Percentiles rank a stretch among this genome's conserved stretches.
phyloP scores from a whole-genome alignment of 1,139 yeast genomes.

The Diutina neorugosa region DNA sequence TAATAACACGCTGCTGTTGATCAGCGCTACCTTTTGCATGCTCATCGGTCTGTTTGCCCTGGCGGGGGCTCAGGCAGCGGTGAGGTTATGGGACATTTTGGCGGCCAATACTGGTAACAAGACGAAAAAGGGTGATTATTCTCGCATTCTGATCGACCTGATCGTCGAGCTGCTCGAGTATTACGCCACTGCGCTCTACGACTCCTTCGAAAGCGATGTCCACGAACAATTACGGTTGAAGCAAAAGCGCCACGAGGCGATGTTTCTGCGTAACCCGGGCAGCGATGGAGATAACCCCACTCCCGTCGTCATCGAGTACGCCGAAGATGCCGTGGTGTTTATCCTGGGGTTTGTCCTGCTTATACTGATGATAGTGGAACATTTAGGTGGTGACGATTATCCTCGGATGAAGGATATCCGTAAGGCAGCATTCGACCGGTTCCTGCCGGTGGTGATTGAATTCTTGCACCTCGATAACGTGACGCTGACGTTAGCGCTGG shows the following conservation, averaged over 20 bases:
- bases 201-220: constrained; percentile 26
- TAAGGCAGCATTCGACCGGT: constrained; percentile 17
- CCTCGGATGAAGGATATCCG: background rate
- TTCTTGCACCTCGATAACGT: constrained; percentile 32
- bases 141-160: constrained; percentile 45
- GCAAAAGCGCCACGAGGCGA: constrained; percentile 26
- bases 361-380: constrained; percentile 18
- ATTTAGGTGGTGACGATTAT: background rate
- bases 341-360: constrained; percentile 56
- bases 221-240: constrained; percentile 18
- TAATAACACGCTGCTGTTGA: constrained; percentile 66
- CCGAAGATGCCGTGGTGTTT: constrained; percentile 72
- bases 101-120: constrained; percentile 13
- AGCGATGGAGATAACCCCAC: constrained; percentile 6
- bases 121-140: constrained; percentile 24
- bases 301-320: constrained; percentile 35
- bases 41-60: constrained; percentile 61
- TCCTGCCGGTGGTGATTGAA: constrained; percentile 23
- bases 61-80: constrained; percentile 38
- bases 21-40: constrained; percentile 72
- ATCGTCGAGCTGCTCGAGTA: constrained; percentile 46
- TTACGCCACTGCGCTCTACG: constrained; percentile 41
- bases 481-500: constrained; percentile 10
- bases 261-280: constrained; percentile 15
- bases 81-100: constrained; percentile 30